Base-by-base conservation (phyloP, 805 yeast genomes). In the Saccharomyces kudriavzevii region DNA sequence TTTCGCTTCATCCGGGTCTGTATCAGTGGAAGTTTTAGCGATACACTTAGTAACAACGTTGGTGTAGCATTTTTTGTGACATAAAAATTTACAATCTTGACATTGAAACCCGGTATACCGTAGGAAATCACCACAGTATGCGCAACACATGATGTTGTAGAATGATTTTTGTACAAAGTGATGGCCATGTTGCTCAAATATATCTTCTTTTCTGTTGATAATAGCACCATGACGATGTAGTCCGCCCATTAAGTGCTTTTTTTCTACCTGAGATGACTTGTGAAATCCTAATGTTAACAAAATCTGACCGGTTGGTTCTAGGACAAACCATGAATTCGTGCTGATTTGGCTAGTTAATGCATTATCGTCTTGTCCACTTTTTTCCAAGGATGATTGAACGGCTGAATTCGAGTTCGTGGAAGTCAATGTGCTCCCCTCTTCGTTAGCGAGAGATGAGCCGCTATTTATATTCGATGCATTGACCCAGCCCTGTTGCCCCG, bases 211-310 rank as follows among this genome's bases (percentile, higher is more conserved):
- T 74, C 91, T 84, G 70, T 89, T 94, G 64, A 96, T 86, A 59
- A 94, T 92, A 57, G 99, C 99, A 74, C 97, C 98, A 67, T 92
- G 97, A 77, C 99, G 96, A 31, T 89, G 92, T 52, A 87, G 76
- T 0, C 89, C 89, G 51, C 86, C 86, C 48, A 79, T 71, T 17
- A 70, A 54, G 17, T 70, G 65, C 49, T 74, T 75, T 58, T 75
- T 77, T 51, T 76, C 77, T 20, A 77, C 79, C 31, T 72, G 67
- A 26, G 74, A 71, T 5, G 85, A 79, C 63, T 92, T 92, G 47
- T 85, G 85, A 66, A 94, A 94, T 2, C 92, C 86, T 26, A 92
- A 71, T 4, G 84, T 81, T 46, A 94, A 69, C 53, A 87, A 74
- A 35, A 94, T 82, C 70, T 90, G 96, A 24, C 99, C 99, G 1